Conservation (phyloP, 805 yeast species). For the Priceomyces carsonii region DNA sequence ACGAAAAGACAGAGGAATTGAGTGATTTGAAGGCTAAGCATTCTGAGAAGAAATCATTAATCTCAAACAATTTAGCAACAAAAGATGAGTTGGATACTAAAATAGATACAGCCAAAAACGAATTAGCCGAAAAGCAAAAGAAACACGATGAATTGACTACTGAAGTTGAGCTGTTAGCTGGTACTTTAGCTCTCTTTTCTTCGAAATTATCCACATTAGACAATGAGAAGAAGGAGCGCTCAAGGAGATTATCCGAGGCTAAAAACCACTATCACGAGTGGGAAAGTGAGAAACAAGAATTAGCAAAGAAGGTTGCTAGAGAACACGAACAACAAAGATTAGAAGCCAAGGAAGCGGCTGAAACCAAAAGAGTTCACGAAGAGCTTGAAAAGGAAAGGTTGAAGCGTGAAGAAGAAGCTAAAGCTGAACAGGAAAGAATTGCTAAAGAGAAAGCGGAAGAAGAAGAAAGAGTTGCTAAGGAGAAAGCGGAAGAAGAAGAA, state of each 20-base stretch:
- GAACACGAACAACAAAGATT: constrained; percentile 37
- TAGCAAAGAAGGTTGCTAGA: constrained; percentile 38
- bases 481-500: constrained; percentile 15
- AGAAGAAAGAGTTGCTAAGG: constrained; percentile 17
- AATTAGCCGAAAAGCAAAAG: constrained; percentile 36
- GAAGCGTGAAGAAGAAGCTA: constrained; percentile 31
- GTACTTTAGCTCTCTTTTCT: constrained; percentile 45
- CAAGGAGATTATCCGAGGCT: constrained; percentile 40
- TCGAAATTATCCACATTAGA: constrained; percentile 41
- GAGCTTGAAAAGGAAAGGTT: constrained; percentile 40
- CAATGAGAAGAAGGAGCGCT: constrained; percentile 38
- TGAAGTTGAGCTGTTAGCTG: constrained; percentile 46
- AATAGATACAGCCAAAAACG: constrained; percentile 36
- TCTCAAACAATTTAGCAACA: constrained; percentile 27
- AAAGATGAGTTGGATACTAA: constrained; percentile 45
- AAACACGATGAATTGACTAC: constrained; percentile 35
- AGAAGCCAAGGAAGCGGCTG: constrained; percentile 44
- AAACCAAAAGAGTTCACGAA: constrained; percentile 25
- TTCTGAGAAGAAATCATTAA: constrained; percentile 27
- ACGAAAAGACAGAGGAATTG: constrained; percentile 35
- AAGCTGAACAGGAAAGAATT: constrained; percentile 30
- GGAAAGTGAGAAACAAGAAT: constrained; percentile 46
- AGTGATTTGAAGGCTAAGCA: constrained; percentile 34
- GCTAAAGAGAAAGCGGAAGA: constrained; percentile 23
- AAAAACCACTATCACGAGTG: constrained; percentile 40